Conservation (phyloP, 495 filamentous ascomycete genomes). For the Aspergillus sclerotioniger region DNA sequence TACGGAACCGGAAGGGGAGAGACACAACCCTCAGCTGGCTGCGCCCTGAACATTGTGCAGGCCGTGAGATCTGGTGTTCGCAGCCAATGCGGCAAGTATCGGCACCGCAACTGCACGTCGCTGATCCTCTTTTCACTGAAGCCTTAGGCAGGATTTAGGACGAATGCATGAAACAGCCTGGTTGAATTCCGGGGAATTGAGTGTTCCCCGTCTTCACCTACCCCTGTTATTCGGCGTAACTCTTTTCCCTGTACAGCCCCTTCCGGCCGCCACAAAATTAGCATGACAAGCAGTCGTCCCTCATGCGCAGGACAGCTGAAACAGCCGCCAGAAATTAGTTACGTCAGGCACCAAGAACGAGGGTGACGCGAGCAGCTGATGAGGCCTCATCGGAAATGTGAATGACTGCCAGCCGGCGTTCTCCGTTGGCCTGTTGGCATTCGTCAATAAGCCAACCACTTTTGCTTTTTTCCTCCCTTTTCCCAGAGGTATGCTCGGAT, state of each 20-base stretch:
- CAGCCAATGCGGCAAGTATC: conserved; percentile 13
- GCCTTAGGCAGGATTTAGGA: conserved; percentile 1
- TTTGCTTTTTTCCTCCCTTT: neutral
- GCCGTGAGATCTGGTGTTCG: conserved; percentile 1
- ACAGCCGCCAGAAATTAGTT: conserved; percentile 7
- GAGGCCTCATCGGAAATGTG: conserved; percentile 5
- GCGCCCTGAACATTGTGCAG: neutral
- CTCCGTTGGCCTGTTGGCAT: neutral
- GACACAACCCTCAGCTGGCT: neutral
- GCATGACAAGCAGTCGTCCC: conserved; percentile 2
- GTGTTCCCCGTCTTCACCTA: neutral
- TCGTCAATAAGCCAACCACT: neutral
- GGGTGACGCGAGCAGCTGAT: conserved; percentile 21
- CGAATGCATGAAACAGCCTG: conserved; percentile 9
- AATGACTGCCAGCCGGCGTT: neutral
- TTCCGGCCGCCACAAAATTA: conserved; percentile 9
- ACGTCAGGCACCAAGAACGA: conserved; percentile 12
- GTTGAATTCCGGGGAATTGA: neutral
- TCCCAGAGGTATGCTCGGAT: neutral
- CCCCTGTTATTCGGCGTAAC: neutral
- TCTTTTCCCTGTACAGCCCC: neutral
- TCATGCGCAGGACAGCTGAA: conserved; percentile 8
- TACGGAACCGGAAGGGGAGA: neutral
- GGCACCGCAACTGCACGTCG: conserved; percentile 2
- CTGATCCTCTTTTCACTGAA: conserved; percentile 12